Evolutionary conservation across 208 protist genomes (phyloP).

Genomic region (Leptomonas pyrrhocoris): DNA sequence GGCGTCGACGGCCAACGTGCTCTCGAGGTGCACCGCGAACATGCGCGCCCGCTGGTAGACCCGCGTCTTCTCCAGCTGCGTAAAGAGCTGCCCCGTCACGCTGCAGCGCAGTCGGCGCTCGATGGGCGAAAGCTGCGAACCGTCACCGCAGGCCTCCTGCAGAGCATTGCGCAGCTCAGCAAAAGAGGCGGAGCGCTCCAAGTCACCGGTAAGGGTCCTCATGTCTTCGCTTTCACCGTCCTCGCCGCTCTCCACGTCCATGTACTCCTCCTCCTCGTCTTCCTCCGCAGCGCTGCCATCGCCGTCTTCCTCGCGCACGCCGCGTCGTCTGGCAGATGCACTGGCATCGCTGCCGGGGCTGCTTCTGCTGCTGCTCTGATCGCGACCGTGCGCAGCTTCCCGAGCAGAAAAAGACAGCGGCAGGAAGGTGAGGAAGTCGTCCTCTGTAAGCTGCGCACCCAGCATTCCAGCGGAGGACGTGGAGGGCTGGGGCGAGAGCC

Average conservation of each 20-base stretch:
- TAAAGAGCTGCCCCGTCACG: constrained; percentile 73
- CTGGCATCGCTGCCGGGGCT: constrained; percentile 1
- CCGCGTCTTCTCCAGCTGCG: constrained; percentile 57
- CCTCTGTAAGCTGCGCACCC: not conserved
- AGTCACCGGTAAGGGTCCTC: not conserved
- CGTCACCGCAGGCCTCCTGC: constrained; percentile 13
- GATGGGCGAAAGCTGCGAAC: not conserved
- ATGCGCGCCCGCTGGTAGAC: constrained; percentile 81
- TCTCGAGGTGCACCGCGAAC: constrained; percentile 75
- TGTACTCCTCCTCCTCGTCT: constrained; percentile 19
- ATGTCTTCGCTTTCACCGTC: constrained; percentile 5
- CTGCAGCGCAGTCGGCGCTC: constrained; percentile 29
- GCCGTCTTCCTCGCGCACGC: not conserved
- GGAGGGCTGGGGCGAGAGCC: not conserved
- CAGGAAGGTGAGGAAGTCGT: not conserved
- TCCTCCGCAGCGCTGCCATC: not conserved
- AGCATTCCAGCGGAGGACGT: not conserved
- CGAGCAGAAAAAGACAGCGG: not conserved
- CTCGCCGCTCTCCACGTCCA: constrained; percentile 11
- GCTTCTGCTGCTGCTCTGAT: not conserved
- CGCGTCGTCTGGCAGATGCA: not conserved
- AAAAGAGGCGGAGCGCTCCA: constrained; percentile 1
- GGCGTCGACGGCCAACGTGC: constrained; percentile 69
- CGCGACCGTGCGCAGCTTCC: not conserved
- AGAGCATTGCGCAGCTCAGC: constrained; percentile 5